Base-by-base conservation (phyloP, 306 rosid species). In the Mimosa bimucronata region DNA sequence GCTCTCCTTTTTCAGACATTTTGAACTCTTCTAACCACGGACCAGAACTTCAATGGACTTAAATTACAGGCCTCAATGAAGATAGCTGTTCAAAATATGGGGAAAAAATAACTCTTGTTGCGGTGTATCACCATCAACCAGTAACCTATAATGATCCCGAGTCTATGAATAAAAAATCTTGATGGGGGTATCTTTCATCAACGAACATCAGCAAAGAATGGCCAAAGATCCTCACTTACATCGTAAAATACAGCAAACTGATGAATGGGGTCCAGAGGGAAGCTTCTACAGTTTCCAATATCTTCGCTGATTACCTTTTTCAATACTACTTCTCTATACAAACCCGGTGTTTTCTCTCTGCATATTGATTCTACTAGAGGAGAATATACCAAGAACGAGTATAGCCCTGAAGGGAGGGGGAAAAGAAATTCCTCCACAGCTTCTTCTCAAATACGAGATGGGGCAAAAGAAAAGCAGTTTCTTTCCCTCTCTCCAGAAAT, bases 1-100 rank as follows among this genome's bases (percentile, higher is more conserved):
- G 93, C 76, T 85, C 78, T 19, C 0, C 82, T 76, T 83, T 85
- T 77, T 87, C 92, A 34, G 73, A 85, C 98, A 95, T 94, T 82
- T 75, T 82, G 48, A 83, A 72, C 53, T 76, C 81, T 50, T 79
- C 79, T 58, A 74, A 75, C 65, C 65, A 80, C 45, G 40, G 62
- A 81, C 81, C 73, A 78, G 78, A 65, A 66, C 85, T 84, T 62
- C 5, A 37, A 75, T 72, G 68, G 62, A 82, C 75, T 75, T 71
- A 52, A 81, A 76, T 70, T 6, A 16, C 13, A 12, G 61, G 77
- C 55, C 57, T 79, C 82, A 71, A 28, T 9, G 23, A 42, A 71
- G 61, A 79, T 37, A 84, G 57, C 16, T 31, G 31, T 71, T 16
- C 13, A 68, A 58, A 72, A 25, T 52, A 38, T 58, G 9, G 0